phyloP scores from a whole-genome alignment of 2,329 filamentous ascomycete genomes.

The Alternaria ventricosa region DNA sequence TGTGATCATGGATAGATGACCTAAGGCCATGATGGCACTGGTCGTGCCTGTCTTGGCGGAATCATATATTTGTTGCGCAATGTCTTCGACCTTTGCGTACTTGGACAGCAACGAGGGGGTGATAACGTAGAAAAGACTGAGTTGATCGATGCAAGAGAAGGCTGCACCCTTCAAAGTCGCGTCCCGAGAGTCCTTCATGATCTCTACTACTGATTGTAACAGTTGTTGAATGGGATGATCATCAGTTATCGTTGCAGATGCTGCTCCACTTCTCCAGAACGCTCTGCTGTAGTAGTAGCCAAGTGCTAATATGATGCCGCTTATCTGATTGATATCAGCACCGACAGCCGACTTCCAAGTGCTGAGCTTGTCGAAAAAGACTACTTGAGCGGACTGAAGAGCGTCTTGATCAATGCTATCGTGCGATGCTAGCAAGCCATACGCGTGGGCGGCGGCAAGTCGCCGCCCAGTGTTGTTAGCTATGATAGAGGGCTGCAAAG shows the following conservation, averaged over 20 bases:
- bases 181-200: conserved; percentile 63
- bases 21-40: conserved; percentile 79
- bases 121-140: conserved; percentile 66
- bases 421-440: conserved; percentile 80
- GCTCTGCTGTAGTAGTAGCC: conserved; percentile 65
- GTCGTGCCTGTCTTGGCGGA: conserved; percentile 83
- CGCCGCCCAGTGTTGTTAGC: conserved; percentile 77
- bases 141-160: conserved; percentile 65
- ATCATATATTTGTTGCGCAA: conserved; percentile 68
- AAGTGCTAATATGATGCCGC: conserved; percentile 66
- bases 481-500: conserved; percentile 66
- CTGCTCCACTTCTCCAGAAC: conserved; percentile 55
- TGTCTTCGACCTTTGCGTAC: conserved; percentile 49
- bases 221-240: conserved; percentile 51
- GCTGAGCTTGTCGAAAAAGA: conserved; percentile 56
- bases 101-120: conserved; percentile 49
- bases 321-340: conserved; percentile 63
- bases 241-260: conserved; percentile 31
- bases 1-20: conserved; percentile 72
- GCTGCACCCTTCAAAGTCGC: conserved; percentile 63
- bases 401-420: conserved; percentile 48
- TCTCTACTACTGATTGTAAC: conserved; percentile 55
- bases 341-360: conserved; percentile 67
- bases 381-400: conserved; percentile 53
- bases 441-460: conserved; percentile 69